These are phyloP conservation scores for Mrakia gelida DNA, from an alignment of 768 basidiomycete genomes.

Conservation along the genomic window DNA sequence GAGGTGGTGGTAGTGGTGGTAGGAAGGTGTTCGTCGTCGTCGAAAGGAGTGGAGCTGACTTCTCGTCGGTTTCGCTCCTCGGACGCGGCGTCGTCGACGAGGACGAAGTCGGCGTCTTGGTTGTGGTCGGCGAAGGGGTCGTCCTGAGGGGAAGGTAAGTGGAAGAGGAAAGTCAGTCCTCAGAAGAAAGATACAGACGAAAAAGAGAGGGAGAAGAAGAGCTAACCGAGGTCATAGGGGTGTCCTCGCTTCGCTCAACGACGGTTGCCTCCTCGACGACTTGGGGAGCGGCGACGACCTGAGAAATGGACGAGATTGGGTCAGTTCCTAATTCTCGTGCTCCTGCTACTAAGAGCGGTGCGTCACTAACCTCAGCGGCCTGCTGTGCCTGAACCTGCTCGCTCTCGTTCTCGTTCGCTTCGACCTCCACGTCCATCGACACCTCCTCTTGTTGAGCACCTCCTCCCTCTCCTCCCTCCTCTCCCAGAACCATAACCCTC, in stretches of 20 bases:
- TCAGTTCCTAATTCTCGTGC: neutral
- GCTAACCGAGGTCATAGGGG: neutral
- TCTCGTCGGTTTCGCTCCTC: neutral
- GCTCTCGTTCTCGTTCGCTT: neutral
- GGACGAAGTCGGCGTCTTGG: neutral
- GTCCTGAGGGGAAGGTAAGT: neutral
- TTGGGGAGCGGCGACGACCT: no score
- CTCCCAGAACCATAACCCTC: conserved; percentile 4
- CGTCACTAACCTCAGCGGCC: neutral
- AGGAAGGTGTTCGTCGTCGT: neutral
- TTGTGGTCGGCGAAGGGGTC: neutral
- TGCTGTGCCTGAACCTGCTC: neutral
- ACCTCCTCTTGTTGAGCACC: neutral
- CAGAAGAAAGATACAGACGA: neutral
- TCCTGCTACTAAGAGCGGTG: no score
- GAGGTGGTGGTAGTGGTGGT: neutral
- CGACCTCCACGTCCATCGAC: conserved; percentile 1
- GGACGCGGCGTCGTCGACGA: neutral
- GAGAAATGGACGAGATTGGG: neutral
- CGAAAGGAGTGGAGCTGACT: neutral
- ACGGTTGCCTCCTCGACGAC: neutral
- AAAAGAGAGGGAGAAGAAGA: neutral
- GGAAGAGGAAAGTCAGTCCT: neutral
- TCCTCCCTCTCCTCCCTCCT: neutral
- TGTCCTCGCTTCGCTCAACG: neutral